A percentile compares a stretch with the other conserved stretches of the same genome.
These are phyloP conservation scores for Angophora floribunda DNA, from an alignment of 345 rosid species.

Conservation along the genomic window DNA sequence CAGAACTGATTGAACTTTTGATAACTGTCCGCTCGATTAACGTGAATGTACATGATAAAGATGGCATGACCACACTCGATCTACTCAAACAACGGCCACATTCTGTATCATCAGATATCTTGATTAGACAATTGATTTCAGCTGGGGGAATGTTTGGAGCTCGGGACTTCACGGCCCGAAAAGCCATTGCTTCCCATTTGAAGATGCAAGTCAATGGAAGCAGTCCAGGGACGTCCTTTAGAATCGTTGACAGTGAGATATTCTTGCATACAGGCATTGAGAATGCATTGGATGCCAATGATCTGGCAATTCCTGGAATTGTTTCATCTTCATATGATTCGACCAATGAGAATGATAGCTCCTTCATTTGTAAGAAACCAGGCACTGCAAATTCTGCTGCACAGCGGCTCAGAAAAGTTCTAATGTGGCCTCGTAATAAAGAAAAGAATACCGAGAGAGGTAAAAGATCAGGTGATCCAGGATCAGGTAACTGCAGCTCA, in stretches of 20 bases:
- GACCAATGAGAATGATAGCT: conserved; percentile 24
- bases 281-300: conserved; percentile 31
- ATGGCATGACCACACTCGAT: conserved; percentile 91
- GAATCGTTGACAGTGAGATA: conserved; percentile 64
- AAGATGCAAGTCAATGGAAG: conserved; percentile 62
- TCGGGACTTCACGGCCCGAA: conserved; percentile 52
- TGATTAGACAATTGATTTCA: conserved; percentile 71
- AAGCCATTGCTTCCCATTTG: conserved; percentile 67
- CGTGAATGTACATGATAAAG: conserved; percentile 51
- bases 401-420: conserved; percentile 40
- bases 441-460: background rate
- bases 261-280: conserved; percentile 58
- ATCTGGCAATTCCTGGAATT: conserved; percentile 24
- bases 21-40: conserved; percentile 66
- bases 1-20: conserved; percentile 65
- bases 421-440: conserved; percentile 45
- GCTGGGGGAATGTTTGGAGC: conserved; percentile 75
- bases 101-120: conserved; percentile 65
- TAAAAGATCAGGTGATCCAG: conserved; percentile 29
- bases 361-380: conserved; percentile 26
- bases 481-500: conserved; percentile 9
- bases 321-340: conserved; percentile 38
- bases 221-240: conserved; percentile 87
- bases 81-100: conserved; percentile 63
- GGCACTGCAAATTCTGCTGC: conserved; percentile 38